A percentile compares a stretch with the other conserved stretches of the same genome.
Conservation (phyloP, 2,329 filamentous ascomycete genomes). For the Gaeumannomyces sp. region DNA sequence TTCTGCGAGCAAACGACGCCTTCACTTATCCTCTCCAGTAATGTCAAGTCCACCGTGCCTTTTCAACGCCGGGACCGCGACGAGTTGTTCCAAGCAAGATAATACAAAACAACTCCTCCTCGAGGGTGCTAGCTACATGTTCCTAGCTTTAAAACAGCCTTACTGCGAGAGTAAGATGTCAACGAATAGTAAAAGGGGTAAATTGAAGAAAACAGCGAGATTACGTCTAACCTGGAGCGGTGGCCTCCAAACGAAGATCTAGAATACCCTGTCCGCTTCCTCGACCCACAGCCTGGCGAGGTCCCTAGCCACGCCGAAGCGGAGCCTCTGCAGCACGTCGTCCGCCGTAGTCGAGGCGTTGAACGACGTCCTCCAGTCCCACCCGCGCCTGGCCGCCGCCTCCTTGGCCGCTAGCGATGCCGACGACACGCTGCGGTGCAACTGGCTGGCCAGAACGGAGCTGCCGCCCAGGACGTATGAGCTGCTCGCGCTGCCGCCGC, state of each 20-base stretch:
- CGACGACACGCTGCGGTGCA: conserved; percentile 52
- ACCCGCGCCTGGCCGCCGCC: conserved; percentile 34
- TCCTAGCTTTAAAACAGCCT: background rate
- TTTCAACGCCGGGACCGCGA: background rate
- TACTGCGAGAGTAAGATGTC: no score
- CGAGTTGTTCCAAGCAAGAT: background rate
- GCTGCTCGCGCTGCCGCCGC: conserved; percentile 43
- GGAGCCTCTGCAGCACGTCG: conserved; percentile 67
- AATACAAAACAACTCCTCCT: background rate
- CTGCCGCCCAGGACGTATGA: conserved; percentile 68
- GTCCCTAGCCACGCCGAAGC: conserved; percentile 69
- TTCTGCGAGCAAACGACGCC: background rate
- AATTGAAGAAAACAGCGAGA: background rate
- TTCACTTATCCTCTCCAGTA: background rate
- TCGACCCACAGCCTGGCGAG: conserved; percentile 63
- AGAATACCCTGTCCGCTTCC: conserved; percentile 45
- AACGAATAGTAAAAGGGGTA: background rate
- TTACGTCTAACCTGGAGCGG: background rate
- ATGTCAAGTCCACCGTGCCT: background rate
- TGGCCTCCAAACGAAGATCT: background rate
- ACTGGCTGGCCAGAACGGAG: conserved; percentile 59
- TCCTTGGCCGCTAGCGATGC: conserved; percentile 38
- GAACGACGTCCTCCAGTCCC: conserved; percentile 52
- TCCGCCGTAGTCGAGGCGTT: conserved; percentile 51
- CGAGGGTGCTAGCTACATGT: background rate